A percentile compares a stretch with the other conserved stretches of the same genome.
Evolutionary conservation across 331 rosid species (phyloP).

Genomic region (Pyrus hybrid): DNA sequence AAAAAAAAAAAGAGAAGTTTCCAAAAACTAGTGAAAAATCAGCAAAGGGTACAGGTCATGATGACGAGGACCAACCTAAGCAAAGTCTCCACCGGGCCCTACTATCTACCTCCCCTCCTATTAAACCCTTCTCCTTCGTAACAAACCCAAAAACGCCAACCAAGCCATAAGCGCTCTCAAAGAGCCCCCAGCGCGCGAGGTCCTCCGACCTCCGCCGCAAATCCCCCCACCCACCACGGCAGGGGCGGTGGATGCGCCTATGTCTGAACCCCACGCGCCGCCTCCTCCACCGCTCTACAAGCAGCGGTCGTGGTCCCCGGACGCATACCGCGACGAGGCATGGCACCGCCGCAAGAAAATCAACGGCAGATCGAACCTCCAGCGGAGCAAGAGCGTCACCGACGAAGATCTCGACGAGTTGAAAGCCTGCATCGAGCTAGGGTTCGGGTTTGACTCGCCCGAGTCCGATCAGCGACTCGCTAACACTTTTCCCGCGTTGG

Average conservation of each 20-base stretch:
- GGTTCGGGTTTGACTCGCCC: conserved; percentile 78
- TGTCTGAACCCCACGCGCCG: conserved; percentile 29
- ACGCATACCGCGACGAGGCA: conserved; percentile 73
- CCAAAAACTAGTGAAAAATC: neutral
- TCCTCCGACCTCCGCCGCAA: conserved; percentile 67
- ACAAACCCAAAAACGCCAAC: conserved; percentile 11
- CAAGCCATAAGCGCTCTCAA: conserved; percentile 35
- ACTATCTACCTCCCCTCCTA: neutral
- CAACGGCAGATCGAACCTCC: conserved; percentile 34
- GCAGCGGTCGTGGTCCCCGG: conserved; percentile 93
- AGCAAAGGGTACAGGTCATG: conserved; percentile 18
- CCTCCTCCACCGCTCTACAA: conserved; percentile 37
- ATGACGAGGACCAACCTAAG: conserved; percentile 49
- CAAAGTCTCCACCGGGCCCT: neutral
- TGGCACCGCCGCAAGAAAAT: conserved; percentile 78
- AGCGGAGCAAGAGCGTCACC: conserved; percentile 66
- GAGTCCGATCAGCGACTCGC: conserved; percentile 59
- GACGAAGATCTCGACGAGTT: conserved; percentile 84
- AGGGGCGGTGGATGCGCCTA: conserved; percentile 34
- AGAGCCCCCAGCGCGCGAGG: conserved; percentile 49
- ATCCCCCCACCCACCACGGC: conserved; percentile 4
- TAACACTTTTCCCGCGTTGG: conserved; percentile 77
- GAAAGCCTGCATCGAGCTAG: conserved; percentile 85
- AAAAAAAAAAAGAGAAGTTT: neutral
- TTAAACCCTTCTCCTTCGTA: conserved; percentile 4